phyloP scores from a whole-genome alignment of 1,284 basidiomycete species.

The Malassezia furfur region DNA sequence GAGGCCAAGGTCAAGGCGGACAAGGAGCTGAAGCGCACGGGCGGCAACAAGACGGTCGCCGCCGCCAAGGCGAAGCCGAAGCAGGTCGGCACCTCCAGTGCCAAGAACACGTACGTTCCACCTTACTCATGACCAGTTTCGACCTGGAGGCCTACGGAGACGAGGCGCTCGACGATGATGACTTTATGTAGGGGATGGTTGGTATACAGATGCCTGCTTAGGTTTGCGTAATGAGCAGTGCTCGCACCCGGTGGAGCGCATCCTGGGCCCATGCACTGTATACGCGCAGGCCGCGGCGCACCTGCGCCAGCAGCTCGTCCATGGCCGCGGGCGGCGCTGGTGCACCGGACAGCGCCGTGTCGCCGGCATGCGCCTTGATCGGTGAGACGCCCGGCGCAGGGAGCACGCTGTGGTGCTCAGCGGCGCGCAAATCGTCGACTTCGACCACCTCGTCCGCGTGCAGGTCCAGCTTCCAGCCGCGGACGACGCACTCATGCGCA shows the following conservation, averaged over 20 bases:
- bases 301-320: not conserved
- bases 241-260: constrained; percentile 1
- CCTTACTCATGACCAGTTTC: constrained; percentile 16
- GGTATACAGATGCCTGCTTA: constrained; percentile 1
- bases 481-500: constrained; percentile 35
- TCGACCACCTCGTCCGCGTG: constrained; percentile 5
- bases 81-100: constrained; percentile 34
- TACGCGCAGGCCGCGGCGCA: not conserved
- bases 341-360: not conserved
- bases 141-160: constrained; percentile 41
- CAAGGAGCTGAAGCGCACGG: constrained; percentile 37
- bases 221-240: constrained; percentile 4
- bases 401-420: not conserved
- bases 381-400: constrained; percentile 1
- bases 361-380: not conserved
- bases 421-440: not conserved
- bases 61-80: constrained; percentile 29
- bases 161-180: constrained; percentile 45
- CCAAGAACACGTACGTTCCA: constrained; percentile 32
- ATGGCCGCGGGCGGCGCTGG: not conserved
- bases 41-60: constrained; percentile 19
- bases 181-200: constrained; percentile 36
- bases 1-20: constrained; percentile 41
- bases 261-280: not conserved
- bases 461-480: constrained; percentile 29